Evolutionary conservation across 257 asterid species (phyloP).

Genomic region (Forsythia viridissima): DNA sequence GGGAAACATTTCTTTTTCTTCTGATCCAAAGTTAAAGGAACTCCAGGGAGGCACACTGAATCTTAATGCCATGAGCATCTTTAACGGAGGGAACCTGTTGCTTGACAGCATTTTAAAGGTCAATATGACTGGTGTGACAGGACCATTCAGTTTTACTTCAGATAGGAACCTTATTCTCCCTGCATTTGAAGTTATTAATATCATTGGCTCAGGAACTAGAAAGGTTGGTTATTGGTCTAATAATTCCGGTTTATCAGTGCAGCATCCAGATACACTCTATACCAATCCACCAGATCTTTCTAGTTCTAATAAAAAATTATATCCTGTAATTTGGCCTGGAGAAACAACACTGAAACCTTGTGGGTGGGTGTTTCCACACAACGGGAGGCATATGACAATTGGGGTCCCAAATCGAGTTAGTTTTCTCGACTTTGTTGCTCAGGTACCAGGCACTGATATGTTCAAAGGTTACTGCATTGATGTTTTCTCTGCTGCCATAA

Average conservation of each 20-base stretch:
- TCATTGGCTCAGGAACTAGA: slow-evolving; percentile 48
- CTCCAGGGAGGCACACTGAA: slow-evolving; percentile 24
- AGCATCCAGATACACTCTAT: slow-evolving; percentile 51
- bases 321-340: slow-evolving; percentile 62
- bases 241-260: slow-evolving; percentile 56
- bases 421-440: slow-evolving; percentile 44
- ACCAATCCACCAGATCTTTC: slow-evolving; percentile 37
- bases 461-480: slow-evolving; percentile 65
- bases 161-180: slow-evolving; percentile 50
- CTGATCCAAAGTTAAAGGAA: slow-evolving; percentile 34
- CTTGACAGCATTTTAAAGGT: slow-evolving; percentile 37
- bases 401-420: slow-evolving; percentile 64
- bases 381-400: slow-evolving; percentile 49
- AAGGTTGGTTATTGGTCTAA: slow-evolving; percentile 59
- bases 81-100: slow-evolving; percentile 48
- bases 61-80: slow-evolving; percentile 42
- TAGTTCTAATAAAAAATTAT: slow-evolving; percentile 30
- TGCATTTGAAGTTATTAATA: slow-evolving; percentile 57
- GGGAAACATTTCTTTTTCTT: slow-evolving; percentile 49
- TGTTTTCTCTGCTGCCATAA: slow-evolving; percentile 57
- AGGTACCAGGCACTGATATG: slow-evolving; percentile 31
- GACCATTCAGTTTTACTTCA: slow-evolving; percentile 35
- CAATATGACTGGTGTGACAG: slow-evolving; percentile 64
- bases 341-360: slow-evolving; percentile 46
- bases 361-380: slow-evolving; percentile 69